Percentiles rank a stretch among this genome's conserved stretches.
phyloP scores from a whole-genome alignment of 148 eudicot species.

The Oxyria digyna region DNA sequence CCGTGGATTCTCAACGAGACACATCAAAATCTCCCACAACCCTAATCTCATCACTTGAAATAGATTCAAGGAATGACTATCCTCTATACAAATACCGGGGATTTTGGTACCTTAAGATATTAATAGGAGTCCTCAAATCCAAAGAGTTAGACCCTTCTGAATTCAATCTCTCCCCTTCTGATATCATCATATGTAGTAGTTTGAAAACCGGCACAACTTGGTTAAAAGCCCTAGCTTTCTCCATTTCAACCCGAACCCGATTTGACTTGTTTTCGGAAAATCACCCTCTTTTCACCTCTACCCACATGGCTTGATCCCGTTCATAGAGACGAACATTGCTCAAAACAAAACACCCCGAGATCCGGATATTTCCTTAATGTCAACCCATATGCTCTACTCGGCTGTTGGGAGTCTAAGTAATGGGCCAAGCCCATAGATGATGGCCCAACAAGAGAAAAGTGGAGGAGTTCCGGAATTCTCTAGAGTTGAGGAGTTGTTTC shows the following conservation, averaged over 20 bases:
- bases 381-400: constrained; percentile 17
- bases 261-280: background rate
- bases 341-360: background rate
- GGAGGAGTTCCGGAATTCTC: too few species aligned
- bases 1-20: too few species aligned
- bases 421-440: too few species aligned
- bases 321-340: background rate
- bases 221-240: constrained; percentile 12
- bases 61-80: too few species aligned
- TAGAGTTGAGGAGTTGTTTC: too few species aligned
- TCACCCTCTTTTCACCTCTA: constrained; percentile 1
- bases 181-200: constrained; percentile 3
- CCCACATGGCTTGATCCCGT: constrained; percentile 9
- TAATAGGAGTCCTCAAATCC: background rate
- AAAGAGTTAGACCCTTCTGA: background rate
- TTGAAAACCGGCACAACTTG: constrained; percentile 12
- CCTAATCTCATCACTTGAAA: background rate
- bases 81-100: too few species aligned
- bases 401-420: too few species aligned
- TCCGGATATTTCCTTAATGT: constrained; percentile 7
- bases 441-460: too few species aligned
- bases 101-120: background rate
- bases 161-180: background rate
- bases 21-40: background rate
- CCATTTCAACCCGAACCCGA: constrained; percentile 7